Evolutionary conservation across 139 green algal species (phyloP), one percentile per base, ranked within the genome.

Genomic region (Picochlorum costavermella): DNA sequence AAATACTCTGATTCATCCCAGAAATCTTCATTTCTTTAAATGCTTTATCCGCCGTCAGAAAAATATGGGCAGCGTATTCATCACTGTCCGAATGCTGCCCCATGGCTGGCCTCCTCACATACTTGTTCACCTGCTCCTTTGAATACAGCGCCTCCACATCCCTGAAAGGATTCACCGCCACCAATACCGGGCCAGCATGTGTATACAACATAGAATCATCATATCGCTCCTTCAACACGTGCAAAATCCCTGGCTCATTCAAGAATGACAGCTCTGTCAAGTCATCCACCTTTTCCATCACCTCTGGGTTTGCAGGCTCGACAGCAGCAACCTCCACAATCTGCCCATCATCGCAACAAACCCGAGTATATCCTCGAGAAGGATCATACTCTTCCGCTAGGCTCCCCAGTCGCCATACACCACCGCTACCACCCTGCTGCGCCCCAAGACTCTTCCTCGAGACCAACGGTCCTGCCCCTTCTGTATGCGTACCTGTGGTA

Each of bases 121-220:
- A 94, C 16, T 73, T 60, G 6, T 80, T 40, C 8, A 77, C 79
- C n/a, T 81, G 63, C 33, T 92, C 81, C 1, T 60, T 13, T 0
- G 79, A 77, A 65, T 96, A 96, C 58, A 96, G 70, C 0, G 83
- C 82, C 3, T 30, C 12, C 66, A 96, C 77, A 10, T 30, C 9
- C 65, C 88, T 88, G 80, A 88, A 94, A 3, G 87, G 87, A 65
- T 95, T 95, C 31, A 96, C 60, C 1, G 90, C 89, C 37, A 96
- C 89, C 8, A 96, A 76, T 44, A 96, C 86, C 0, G 85, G 84
- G 0, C 90, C 90, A 3, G 81, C 79, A 6, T 70, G 75, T 0
- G 89, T 93, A 75, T 96, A 96, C 26, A 96, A 89, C 2, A 67
- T 40, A 45, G 90, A 78, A 6, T 58, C 40, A 1, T 46, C 49